Base-by-base conservation (phyloP, 139 green algal genomes). In the Chlorella sorokiniana region DNA sequence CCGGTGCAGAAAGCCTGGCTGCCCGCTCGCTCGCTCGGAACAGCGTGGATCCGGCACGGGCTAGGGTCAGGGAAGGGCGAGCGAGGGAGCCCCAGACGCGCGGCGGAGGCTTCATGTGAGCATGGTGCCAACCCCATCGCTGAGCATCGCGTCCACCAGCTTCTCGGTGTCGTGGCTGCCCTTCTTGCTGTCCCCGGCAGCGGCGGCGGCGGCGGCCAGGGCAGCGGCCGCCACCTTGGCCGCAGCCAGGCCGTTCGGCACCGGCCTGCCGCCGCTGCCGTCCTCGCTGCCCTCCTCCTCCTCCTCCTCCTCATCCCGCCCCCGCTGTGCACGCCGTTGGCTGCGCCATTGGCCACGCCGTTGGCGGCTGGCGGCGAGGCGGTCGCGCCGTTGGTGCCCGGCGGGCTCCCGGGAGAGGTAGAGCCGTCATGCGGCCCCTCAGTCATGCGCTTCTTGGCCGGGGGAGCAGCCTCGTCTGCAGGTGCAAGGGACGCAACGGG, bases 141-240 rank as follows among this genome's bases (percentile, higher is more conserved):
- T 77, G 61, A 83, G 62, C 77, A 83, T 76, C 0, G 77, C 77
- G 29, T 83, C 68, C 7, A 83, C 67, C 38, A 78, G 27, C 25
- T 40, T 40, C 59, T 83, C 67, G 4, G 77, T 83, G 61, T 76
- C 68, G 29, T 83, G 67, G 38, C 68, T 82, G 33, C 18, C 35
- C 22, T 56, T 76, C 44, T 56, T 76, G 56, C 68, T 22, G 68
- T 22, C 42, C 18, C 68, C 42, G 29, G 68, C 10, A 31, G 18
- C n/a, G n/a, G n/a, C n/a, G n/a, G n/a, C n/a, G n/a, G n/a, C n/a
- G n/a, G n/a, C n/a, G n/a, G n/a, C n/a, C n/a, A n/a, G n/a, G n/a
- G n/a, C n/a, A n/a, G n/a, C n/a, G n/a, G n/a, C n/a, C n/a, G n/a
- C n/a, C n/a, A n/a, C n/a, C n/a, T n/a, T n/a, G n/a, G n/a, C n/a